phyloP scores from a whole-genome alignment of 1,139 yeast genomes.

The Casaregolazyma lundiana region DNA sequence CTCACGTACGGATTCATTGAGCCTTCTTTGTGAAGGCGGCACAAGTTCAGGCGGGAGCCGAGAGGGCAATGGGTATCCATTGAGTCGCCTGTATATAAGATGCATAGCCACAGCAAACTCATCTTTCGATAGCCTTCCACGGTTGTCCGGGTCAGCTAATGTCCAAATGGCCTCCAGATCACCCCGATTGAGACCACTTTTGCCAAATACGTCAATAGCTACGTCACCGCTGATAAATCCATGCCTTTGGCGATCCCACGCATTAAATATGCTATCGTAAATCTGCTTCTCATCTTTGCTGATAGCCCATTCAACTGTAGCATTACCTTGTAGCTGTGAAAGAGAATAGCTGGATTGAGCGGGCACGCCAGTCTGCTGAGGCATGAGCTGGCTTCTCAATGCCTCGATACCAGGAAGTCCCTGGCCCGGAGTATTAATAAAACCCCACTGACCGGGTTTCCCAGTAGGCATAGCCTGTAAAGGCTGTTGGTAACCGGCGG shows the following conservation, averaged over 20 bases:
- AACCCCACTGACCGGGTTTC: conserved; percentile 79
- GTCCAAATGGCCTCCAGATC: conserved; percentile 93
- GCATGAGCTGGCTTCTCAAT: conserved; percentile 73
- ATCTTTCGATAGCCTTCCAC: conserved; percentile 72
- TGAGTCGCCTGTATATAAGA: conserved; percentile 75
- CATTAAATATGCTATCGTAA: conserved; percentile 80
- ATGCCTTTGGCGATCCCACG: conserved; percentile 68
- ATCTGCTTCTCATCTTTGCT: conserved; percentile 80
- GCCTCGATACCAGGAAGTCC: conserved; percentile 74
- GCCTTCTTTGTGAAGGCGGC: conserved; percentile 73
- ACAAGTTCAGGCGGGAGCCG: conserved; percentile 52
- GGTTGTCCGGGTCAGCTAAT: conserved; percentile 83
- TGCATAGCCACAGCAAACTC: conserved; percentile 96
- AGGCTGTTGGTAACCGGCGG: conserved; percentile 10
- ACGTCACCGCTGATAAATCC: conserved; percentile 77
- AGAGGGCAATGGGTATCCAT: conserved; percentile 78
- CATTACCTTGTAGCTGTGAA: conserved; percentile 31
- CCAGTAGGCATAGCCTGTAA: conserved; percentile 53
- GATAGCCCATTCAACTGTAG: conserved; percentile 60
- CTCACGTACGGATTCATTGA: conserved; percentile 43
- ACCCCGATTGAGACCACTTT: conserved; percentile 79
- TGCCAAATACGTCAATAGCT: conserved; percentile 82
- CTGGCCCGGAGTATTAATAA: conserved; percentile 66
- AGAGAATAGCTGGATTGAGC: conserved; percentile 30
- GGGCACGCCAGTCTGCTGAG: conserved; percentile 41